These are phyloP conservation scores for Syzygium grande DNA, from an alignment of 345 rosid genomes.

Conservation along the genomic window DNA sequence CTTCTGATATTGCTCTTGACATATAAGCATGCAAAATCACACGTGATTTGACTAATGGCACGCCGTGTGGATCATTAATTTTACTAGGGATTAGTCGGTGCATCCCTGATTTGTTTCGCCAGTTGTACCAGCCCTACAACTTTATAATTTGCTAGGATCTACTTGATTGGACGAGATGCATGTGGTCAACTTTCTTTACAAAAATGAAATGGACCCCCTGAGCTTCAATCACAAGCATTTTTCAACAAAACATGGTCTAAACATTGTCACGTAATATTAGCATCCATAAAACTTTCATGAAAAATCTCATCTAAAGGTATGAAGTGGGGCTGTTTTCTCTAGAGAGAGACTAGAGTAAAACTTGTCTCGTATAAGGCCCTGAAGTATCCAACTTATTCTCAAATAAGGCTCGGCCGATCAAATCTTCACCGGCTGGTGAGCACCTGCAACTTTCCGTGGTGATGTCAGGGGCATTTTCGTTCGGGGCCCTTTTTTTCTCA, in stretches of 20 bases:
- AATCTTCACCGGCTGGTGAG: too few relatives aligned
- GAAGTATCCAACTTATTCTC: background rate
- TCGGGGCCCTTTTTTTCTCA: too few relatives aligned
- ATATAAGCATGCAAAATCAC: background rate
- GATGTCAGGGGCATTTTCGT: background rate
- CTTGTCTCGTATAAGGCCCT: background rate
- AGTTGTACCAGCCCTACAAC: background rate
- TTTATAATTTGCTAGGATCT: background rate
- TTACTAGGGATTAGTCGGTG: background rate
- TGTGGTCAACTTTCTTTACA: background rate
- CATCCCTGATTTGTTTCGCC: background rate
- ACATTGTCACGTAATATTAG: background rate
- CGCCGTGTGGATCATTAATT: background rate
- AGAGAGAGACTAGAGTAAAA: background rate
- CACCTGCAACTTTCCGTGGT: too few relatives aligned
- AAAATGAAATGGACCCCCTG: background rate
- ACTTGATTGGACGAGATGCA: background rate
- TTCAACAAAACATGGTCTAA: background rate
- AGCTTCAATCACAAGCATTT: background rate
- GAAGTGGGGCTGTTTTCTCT: background rate
- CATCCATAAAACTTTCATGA: too few relatives aligned
- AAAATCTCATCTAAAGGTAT: background rate
- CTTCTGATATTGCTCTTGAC: background rate
- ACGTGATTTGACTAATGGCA: background rate
- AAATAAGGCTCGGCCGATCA: background rate